Evolutionary conservation across 305 asterid species (phyloP).

Genomic region (Coffea humblotiana): DNA sequence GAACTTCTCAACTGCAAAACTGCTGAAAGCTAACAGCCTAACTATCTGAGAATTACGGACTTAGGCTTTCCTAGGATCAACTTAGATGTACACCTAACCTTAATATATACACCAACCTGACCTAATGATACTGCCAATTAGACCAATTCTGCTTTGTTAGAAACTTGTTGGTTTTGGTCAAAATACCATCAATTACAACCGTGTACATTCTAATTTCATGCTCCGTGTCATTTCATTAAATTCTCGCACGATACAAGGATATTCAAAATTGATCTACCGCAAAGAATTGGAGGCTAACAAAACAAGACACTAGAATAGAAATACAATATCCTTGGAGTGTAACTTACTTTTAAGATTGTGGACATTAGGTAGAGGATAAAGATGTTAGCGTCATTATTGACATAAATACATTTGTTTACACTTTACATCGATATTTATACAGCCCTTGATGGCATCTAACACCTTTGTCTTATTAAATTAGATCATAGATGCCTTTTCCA

Average conservation of each 20-base stretch:
- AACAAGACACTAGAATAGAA: not conserved
- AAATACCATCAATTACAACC: not conserved
- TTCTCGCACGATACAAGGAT: not conserved
- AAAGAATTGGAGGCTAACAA: not conserved
- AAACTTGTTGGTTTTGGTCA: not conserved
- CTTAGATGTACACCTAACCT: slow-evolving; percentile 18
- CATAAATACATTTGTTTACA: slow-evolving; percentile 36
- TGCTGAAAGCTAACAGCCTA: slow-evolving; percentile 29
- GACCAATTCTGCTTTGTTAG: not conserved
- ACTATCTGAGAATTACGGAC: slow-evolving; percentile 12
- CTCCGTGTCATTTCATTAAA: not conserved
- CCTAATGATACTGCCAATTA: slow-evolving; percentile 14
- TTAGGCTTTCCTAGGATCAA: not conserved
- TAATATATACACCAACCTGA: slow-evolving; percentile 10
- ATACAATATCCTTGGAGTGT: slow-evolving; percentile 32
- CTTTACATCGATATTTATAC: slow-evolving; percentile 33
- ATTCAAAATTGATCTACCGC: not conserved
- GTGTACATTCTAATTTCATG: not conserved
- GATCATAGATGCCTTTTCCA: slow-evolving; percentile 25
- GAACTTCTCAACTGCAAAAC: slow-evolving; percentile 30
- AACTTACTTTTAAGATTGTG: slow-evolving; percentile 46
- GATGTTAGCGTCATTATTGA: slow-evolving; percentile 47
- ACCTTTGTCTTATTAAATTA: slow-evolving; percentile 12
- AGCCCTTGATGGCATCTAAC: slow-evolving; percentile 34
- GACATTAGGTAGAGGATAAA: slow-evolving; percentile 51